Base-by-base conservation (phyloP, 2,329 filamentous ascomycete genomes). In the Exophiala phaeomuriformis region DNA sequence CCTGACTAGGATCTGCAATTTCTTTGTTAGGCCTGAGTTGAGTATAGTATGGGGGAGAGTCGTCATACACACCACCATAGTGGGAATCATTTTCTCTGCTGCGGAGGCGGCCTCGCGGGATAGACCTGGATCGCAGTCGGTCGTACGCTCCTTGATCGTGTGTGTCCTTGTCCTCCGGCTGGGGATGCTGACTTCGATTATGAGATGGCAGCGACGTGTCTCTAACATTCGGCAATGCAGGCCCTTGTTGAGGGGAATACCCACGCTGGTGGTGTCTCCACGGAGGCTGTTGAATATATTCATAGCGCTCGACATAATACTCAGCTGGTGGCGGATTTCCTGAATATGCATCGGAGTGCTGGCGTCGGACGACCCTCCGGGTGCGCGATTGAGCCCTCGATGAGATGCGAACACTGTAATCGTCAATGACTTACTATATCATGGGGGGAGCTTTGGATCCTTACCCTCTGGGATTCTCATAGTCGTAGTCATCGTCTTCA, bases 181-280 rank as follows among this genome's bases (percentile, higher is more conserved):
- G 28, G 30, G 19, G 37, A 9, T 43, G 37, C 6, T 9, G 27
- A 42, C 27, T 30, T 42, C 40, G 49, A 41, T 33, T 10, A 4
- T 43, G 49, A 7, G 31, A 5, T 5, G 40, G 35, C 6, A 12
- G 33, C 6, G 44, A 33, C n/a, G 5, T 27, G 7, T 40, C 29
- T 53, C 40, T 40, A 10, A 31, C 32, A 12, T 33, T 9, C 8
- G 46, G 33, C 2, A 47, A 35, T 19, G 40, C 28, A n/a, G 47
- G 40, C 10, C 55, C 55, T 12, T 42, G 55, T 49, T 57, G 55
- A 39, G 55, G 55, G 28, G 55, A 47, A 46, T 57, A 57, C 9
- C 33, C 6, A 4, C 32, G 36, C 4, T 12, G 39, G 7, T 40
- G 40, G 31, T 9, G 28, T 32, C 42, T 31, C 5, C 28, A 28